Evolutionary conservation across 2,329 filamentous ascomycete genomes (phyloP).

Genomic region (Microsporum canis): DNA sequence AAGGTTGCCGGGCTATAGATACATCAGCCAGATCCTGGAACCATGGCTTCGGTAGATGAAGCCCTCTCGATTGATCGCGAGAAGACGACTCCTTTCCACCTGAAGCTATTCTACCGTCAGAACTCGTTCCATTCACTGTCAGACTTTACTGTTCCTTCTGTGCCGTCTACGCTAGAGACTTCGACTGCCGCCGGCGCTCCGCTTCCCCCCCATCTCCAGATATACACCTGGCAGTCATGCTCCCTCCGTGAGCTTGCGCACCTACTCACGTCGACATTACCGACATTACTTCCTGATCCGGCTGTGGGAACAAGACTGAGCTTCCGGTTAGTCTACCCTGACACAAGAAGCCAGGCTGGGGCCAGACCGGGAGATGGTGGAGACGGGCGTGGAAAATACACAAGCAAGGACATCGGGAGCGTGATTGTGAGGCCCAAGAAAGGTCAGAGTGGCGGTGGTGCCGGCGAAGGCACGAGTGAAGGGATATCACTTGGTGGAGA

Average conservation of each 20-base stretch:
- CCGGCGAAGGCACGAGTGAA: background rate
- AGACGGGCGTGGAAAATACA: constrained; percentile 49
- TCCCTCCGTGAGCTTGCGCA: constrained; percentile 70
- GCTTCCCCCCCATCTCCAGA: constrained; percentile 57
- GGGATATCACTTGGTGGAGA: constrained; percentile 35
- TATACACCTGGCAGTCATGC: constrained; percentile 79
- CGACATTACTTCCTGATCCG: constrained; percentile 58
- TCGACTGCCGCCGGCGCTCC: constrained; percentile 48
- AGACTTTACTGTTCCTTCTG: constrained; percentile 28
- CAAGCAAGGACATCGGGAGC: constrained; percentile 70
- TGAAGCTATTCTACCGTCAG: constrained; percentile 73
- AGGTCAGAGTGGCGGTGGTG: background rate
- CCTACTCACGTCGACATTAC: constrained; percentile 59
- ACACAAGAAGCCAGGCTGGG: constrained; percentile 41
- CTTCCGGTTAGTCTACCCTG: constrained; percentile 77
- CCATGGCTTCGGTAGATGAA: constrained; percentile 7
- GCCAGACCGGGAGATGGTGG: constrained; percentile 21
- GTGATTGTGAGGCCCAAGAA: constrained; percentile 47
- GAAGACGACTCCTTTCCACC: constrained; percentile 65
- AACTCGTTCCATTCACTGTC: constrained; percentile 54
- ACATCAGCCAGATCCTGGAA: background rate
- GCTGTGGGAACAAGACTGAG: constrained; percentile 72
- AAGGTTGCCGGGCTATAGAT: background rate
- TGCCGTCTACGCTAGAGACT: constrained; percentile 20
- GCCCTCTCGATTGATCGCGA: constrained; percentile 51